Percentiles rank a stretch among this genome's conserved stretches.
phyloP scores from a whole-genome alignment of 1,139 yeast species.

The Yamadazyma diddensiae region DNA sequence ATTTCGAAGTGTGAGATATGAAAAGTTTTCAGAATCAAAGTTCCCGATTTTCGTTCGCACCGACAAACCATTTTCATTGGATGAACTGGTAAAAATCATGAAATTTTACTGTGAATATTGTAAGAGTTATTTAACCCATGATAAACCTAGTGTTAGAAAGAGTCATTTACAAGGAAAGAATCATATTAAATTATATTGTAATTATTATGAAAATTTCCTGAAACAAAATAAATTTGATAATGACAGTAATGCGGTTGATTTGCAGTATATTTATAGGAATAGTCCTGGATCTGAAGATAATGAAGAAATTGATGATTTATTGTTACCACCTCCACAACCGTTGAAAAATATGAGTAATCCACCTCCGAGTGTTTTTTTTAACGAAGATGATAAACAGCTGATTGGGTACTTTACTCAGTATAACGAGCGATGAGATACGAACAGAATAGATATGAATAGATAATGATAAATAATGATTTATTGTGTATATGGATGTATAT shows the following conservation, averaged over 20 bases:
- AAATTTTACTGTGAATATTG: conserved; percentile 86
- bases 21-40: conserved; percentile 7
- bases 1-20: conserved; percentile 7
- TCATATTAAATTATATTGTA: conserved; percentile 72
- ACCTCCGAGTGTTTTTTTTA: conserved; percentile 31
- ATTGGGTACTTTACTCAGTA: conserved; percentile 4
- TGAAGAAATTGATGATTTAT: conserved; percentile 12
- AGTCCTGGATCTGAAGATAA: conserved; percentile 38
- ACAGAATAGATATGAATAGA: no score
- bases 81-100: conserved; percentile 8
- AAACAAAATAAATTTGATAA: conserved; percentile 43
- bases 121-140: conserved; percentile 82
- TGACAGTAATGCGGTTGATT: conserved; percentile 34
- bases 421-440: no score
- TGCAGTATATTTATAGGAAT: conserved; percentile 30
- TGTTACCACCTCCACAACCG: conserved; percentile 36
- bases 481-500: no score
- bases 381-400: conserved; percentile 13
- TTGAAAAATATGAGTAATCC: conserved; percentile 31
- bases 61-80: conserved; percentile 9
- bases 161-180: conserved; percentile 80
- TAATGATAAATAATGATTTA: no score
- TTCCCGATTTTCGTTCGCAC: conserved; percentile 13
- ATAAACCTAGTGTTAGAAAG: conserved; percentile 80
- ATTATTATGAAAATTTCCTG: conserved; percentile 66